phyloP scores from a whole-genome alignment of 768 basidiomycete genomes.

The Suillus tomentosus region DNA sequence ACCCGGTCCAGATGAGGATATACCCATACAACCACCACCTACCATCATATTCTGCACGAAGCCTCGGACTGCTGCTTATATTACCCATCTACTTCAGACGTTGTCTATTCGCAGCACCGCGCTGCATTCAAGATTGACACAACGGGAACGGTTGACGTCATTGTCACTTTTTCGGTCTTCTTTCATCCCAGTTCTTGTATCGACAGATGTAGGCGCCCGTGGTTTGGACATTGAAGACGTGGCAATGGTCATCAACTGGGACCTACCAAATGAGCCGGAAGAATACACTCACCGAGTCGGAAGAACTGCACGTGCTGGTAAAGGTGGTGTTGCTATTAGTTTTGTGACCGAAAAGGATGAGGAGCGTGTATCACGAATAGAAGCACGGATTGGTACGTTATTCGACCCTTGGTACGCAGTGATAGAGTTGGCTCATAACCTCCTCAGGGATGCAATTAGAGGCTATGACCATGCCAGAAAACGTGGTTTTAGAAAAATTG shows the following conservation, averaged over 20 bases:
- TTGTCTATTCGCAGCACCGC: conserved; percentile 84
- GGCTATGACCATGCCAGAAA: conserved; percentile 78
- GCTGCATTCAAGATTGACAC: conserved; percentile 91
- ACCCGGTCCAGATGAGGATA: conserved; percentile 38
- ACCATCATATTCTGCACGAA: conserved; percentile 94
- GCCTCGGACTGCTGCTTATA: conserved; percentile 86
- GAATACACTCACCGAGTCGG: conserved; percentile 98
- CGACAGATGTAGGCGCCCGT: conserved; percentile 93
- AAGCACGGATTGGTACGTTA: conserved; percentile 80
- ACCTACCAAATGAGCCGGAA: conserved; percentile 85
- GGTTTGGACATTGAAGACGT: conserved; percentile 97
- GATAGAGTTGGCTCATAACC: conserved; percentile 5
- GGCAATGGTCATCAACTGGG: conserved; percentile 97
- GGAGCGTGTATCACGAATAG: conserved; percentile 78
- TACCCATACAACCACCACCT: conserved; percentile 79
- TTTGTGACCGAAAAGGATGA: conserved; percentile 96
- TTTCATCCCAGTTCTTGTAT: conserved; percentile 88
- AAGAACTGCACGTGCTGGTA: conserved; percentile 87
- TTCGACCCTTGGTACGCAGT: not conserved
- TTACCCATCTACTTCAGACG: conserved; percentile 76
- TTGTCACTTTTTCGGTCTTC: conserved; percentile 85
- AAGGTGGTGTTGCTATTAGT: conserved; percentile 87
- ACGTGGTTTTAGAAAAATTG: conserved; percentile 77
- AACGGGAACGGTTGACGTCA: conserved; percentile 83
- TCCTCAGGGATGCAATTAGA: conserved; percentile 68